Evolutionary conservation across 495 filamentous ascomycete species (phyloP).

Genomic region (Physcia stellaris): DNA sequence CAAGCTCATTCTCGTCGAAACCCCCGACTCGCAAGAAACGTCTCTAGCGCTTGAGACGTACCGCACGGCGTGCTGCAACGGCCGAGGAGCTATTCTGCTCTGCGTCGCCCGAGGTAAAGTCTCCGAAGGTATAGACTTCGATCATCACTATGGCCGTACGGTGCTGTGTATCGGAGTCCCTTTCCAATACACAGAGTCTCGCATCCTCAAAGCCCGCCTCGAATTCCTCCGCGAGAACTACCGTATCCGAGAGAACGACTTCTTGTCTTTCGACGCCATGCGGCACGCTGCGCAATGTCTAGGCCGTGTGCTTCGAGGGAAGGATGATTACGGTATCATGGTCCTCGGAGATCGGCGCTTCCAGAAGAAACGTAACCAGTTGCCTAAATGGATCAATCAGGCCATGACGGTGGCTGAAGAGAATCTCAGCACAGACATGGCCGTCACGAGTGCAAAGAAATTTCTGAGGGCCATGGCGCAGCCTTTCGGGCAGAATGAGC

Average conservation of each 20-base stretch:
- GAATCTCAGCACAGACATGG: slow-evolving; percentile 90
- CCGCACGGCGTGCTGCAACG: slow-evolving; percentile 93
- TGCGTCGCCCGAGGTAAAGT: slow-evolving; percentile 97
- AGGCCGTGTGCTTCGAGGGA: slow-evolving; percentile 87
- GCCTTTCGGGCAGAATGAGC: slow-evolving; percentile 67
- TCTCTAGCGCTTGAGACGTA: slow-evolving; percentile 93
- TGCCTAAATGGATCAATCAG: slow-evolving; percentile 96
- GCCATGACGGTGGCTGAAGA: slow-evolving; percentile 70
- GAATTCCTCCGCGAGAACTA: slow-evolving; percentile 96
- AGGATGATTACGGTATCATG: slow-evolving; percentile 99
- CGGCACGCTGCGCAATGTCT: slow-evolving; percentile 94
- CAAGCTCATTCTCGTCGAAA: slow-evolving; percentile 96
- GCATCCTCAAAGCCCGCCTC: slow-evolving; percentile 89
- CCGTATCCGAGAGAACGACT: slow-evolving; percentile 93
- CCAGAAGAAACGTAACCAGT: slow-evolving; percentile 71
- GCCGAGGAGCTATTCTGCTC: slow-evolving; percentile 80
- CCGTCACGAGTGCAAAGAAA: slow-evolving; percentile 71
- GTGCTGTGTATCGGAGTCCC: slow-evolving; percentile 96
- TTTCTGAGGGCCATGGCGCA: slow-evolving; percentile 86
- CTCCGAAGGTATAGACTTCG: slow-evolving; percentile 96
- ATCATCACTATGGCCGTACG: slow-evolving; percentile 95
- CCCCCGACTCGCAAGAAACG: slow-evolving; percentile 92
- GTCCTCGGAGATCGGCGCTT: slow-evolving; percentile 89
- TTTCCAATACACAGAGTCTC: slow-evolving; percentile 97
- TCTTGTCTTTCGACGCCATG: slow-evolving; percentile 98